Base-by-base conservation (phyloP, 768 basidiomycete genomes). In the Tubosaeta sp. region DNA sequence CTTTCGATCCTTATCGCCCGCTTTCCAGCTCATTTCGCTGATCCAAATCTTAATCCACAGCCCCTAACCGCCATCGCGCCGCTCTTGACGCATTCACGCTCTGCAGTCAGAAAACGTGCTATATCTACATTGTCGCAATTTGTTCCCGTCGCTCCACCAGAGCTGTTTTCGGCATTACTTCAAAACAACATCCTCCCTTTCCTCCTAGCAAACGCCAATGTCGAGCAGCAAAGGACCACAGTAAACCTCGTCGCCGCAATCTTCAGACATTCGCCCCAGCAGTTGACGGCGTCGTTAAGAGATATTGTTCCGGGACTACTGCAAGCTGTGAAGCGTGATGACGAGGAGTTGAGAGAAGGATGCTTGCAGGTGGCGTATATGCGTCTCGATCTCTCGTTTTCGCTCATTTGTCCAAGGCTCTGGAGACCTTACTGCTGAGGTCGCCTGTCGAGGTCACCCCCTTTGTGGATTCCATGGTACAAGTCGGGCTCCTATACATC, bases 91-190 rank as follows among this genome's bases (percentile, higher is more conserved):
- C 89, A 88, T 70, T 63, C 78, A 8, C 85, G 93, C 5, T 81
- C 88, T 10, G 91, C 92, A 0, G 90, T 98, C 48, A 84, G 95
- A 46, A 98, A 98, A 74, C 87, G 94, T 47, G 89, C 92, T 3
- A 94, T 97, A 53, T 75, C 84, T 34, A 91, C 93, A 0, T 68
- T 93, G 38, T 88, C 91, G 0, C 89, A 92, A 58, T 88, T 93
- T 65, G 78, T 94, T 35, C 88, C 85, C 14, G 81, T 83, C 39
- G 85, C 86, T 9, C 81, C 80, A 37, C 75, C 82, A 5, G 73
- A 76, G 3, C 68, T 88, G 10, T 88, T 90, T 64, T 65, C 75
- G 2, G 70, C 77, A n/a, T 71, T 92, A 29, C 71, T 93, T 42
- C 72, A 75, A 46, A 71, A 72, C 5, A 76, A 80, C 31, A 77